Base-by-base conservation (phyloP, 2,329 filamentous ascomycete species). In the Trichothecium sympodiale region DNA sequence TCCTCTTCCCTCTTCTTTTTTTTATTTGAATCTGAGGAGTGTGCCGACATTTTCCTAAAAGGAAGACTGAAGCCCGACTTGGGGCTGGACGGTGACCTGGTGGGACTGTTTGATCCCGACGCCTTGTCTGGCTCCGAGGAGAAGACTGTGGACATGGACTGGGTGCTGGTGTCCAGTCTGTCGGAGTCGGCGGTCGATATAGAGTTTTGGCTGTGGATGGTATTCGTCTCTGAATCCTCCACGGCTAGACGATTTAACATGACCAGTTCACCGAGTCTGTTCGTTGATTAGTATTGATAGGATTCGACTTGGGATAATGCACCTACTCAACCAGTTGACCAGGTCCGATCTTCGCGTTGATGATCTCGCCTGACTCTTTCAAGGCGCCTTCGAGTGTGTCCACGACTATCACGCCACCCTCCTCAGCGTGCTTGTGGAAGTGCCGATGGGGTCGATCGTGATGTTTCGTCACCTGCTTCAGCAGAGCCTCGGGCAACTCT, bases 301-400 rank as follows among this genome's bases (percentile, higher is more conserved):
- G 17, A n/a, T 5, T 16, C 15, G 29, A 7, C 3, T 17, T n/a
- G 27, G 26, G 27, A 34, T 14, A 38, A 15, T 8, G 5, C 5
- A 62, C 70, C 57, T 52, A 75, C 72, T 95, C 89, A 1, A 94
- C 83, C 4, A 95, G 70, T 46, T 93, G 80, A 31, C 77, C 70
- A 0, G 83, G 77, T 16, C 67, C 67, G 18, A 95, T 63, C 0
- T 77, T 78, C 0, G 85, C 84, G 44, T 85, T 75, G 8, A 93
- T 80, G 33, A 96, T 66, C 61, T 96, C 89, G 0, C 89, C 89
- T 0, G 88, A 83, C 52, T 94, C 85, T 46, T 79, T 78, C 30
- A 94, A 55, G 31, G 81, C 87, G 0, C 83, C 83, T 18, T 85
- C 79, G 0, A 94, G 65, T 8, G 81, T 88, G 50, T 86, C 82